Conservation (phyloP, 139 green algal species). For the Ettlia oleoabundans region DNA sequence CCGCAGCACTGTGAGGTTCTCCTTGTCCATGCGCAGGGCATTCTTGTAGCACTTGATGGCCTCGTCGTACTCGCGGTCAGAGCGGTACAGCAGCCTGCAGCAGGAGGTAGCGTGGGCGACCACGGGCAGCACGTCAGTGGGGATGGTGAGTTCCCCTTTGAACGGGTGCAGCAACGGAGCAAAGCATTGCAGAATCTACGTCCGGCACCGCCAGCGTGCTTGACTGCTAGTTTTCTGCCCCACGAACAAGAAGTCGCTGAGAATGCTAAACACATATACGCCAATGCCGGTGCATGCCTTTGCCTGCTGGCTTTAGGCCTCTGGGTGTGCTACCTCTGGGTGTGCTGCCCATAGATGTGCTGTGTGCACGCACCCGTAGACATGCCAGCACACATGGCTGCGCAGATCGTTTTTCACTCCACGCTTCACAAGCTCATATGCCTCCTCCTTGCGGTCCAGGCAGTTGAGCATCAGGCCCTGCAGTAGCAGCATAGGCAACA, state of each 20-base stretch:
- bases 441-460: conserved; percentile 88
- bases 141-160: too few species aligned
- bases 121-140: not conserved
- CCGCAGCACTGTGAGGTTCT: conserved; percentile 93
- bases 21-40: conserved; percentile 90
- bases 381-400: conserved; percentile 98
- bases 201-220: too few species aligned
- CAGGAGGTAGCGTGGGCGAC: not conserved
- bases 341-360: not conserved
- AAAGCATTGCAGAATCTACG: not conserved
- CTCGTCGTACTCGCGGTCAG: conserved; percentile 94
- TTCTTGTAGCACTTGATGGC: conserved; percentile 99
- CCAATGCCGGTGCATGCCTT: too few species aligned
- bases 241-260: not conserved
- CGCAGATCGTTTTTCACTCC: conserved; percentile 90
- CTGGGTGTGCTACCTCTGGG: too few species aligned
- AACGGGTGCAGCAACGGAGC: not conserved
- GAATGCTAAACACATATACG: too few species aligned
- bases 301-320: too few species aligned
- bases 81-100: conserved; percentile 90
- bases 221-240: too few species aligned
- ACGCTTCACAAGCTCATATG: conserved; percentile 92
- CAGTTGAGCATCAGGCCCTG: conserved; percentile 87
- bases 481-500: not conserved
- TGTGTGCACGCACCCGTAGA: conserved; percentile 85